phyloP scores from a whole-genome alignment of 352 stramenopile genomes.

The Pythium sukuiense region DNA sequence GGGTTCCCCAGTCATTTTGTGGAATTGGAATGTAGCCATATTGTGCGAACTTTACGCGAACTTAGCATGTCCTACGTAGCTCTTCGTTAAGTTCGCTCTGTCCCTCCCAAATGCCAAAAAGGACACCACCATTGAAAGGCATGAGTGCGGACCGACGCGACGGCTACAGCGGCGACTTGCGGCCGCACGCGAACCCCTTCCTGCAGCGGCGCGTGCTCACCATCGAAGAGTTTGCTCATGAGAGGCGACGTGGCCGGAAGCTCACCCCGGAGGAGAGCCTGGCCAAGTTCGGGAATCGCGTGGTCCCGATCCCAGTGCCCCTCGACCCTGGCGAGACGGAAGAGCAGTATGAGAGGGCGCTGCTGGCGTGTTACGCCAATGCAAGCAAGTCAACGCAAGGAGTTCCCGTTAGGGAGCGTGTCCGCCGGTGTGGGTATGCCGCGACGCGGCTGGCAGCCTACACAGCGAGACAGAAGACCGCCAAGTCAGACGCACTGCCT shows the following conservation, averaged over 20 bases:
- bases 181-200: too few species aligned
- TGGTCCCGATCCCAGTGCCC: slow-evolving; percentile 5
- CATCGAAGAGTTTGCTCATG: neutral
- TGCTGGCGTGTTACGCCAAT: slow-evolving; percentile 3
- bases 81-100: neutral
- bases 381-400: neutral
- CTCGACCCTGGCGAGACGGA: slow-evolving; percentile 3
- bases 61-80: neutral
- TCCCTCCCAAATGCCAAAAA: neutral
- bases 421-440: neutral
- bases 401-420: neutral
- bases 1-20: too few species aligned
- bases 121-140: too few species aligned
- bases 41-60: neutral
- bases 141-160: too few species aligned
- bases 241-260: neutral
- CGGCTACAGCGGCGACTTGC: too few species aligned
- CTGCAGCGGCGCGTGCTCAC: neutral
- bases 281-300: neutral
- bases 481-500: neutral
- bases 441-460: neutral
- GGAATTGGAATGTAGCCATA: neutral
- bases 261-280: neutral
- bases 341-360: slow-evolving; percentile 4
- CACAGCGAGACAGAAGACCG: neutral